Evolutionary conservation across 2,329 filamentous ascomycete genomes (phyloP), one percentile per base, ranked within the genome.

Genomic region (Colletotrichum acutatum): DNA sequence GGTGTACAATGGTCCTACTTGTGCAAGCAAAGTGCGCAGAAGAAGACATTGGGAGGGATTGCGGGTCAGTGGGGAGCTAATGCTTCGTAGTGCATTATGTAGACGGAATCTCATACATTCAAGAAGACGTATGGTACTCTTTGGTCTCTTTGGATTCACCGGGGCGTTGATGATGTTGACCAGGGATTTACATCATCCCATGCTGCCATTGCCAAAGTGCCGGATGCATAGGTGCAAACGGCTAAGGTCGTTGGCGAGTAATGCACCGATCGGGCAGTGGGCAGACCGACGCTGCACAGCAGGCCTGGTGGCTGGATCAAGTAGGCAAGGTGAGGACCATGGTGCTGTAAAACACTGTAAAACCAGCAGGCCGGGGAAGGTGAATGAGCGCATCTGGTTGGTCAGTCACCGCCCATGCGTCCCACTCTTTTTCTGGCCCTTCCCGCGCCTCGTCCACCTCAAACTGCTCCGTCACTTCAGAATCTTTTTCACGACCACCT

Each of bases 351-450:
- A 66, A 61, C 70, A 72, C 70, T 69, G 70, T 72, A 61, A 61
- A 65, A 52, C 34, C 28, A 54, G 49, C 34, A 52, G 49, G 46
- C 63, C 26, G 24, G 30, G 19, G 32, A 49, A 56, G 56, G 71
- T 71, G 61, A 71, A 56, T 52, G 49, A 19, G 16, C 32, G n/a
- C 24, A 12, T n/a, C 8, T 68, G 62, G 71, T 75, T 75, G 74
- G 73, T 22, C 46, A 60, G 54, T n/a, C 22, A 37, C 30, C 63
- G 30, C 62, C 34, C 63, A 68, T 42, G 66, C 71, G 71, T 66
- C 71, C 74, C 74, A 71, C 66, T 42, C 28, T 74, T 71, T 71
- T 71, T 74, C 74, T 74, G 65, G 56, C 62, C 67, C 69, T 74
- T 75, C 72, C 74, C 59, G 63, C 72, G 64, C 63, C 68, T 74